phyloP scores from a whole-genome alignment of 345 rosid genomes.

The Conringia planisiliqua region DNA sequence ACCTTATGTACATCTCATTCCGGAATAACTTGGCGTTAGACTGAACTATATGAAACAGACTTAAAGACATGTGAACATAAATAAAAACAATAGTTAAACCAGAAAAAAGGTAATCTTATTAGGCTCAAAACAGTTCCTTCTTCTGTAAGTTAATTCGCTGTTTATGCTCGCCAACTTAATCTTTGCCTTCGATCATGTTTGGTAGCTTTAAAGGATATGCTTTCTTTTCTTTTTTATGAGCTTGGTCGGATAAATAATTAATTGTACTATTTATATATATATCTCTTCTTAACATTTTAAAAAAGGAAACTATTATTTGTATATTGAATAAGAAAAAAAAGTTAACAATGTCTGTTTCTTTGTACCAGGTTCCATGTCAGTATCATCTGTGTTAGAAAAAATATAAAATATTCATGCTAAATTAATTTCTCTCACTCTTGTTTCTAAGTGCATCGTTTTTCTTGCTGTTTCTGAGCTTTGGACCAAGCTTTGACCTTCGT shows the following conservation, averaged over 20 bases:
- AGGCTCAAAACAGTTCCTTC: constrained; percentile 24
- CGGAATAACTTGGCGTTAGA: neutral
- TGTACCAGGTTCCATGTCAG: constrained; percentile 31
- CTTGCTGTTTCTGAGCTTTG: constrained; percentile 18
- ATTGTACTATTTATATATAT: neutral
- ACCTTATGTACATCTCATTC: neutral
- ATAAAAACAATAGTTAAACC: neutral
- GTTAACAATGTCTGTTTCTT: neutral
- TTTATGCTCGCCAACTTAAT: constrained; percentile 9
- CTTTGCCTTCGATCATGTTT: constrained; percentile 24
- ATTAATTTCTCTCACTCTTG: neutral
- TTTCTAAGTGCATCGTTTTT: constrained; percentile 10
- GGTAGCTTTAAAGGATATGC: constrained; percentile 11
- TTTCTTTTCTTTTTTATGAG: constrained; percentile 9
- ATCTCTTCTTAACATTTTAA: neutral
- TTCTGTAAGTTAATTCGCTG: constrained; percentile 22
- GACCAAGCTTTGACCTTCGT: constrained; percentile 30
- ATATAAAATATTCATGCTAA: neutral
- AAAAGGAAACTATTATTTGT: neutral
- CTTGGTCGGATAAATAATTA: constrained; percentile 10
- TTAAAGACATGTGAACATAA: neutral
- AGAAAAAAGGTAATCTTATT: neutral
- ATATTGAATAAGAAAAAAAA: neutral
- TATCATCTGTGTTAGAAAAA: neutral
- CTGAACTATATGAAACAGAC: neutral